Conservation (phyloP, 2,329 filamentous ascomycete genomes). For the Sclerotinia minor region DNA sequence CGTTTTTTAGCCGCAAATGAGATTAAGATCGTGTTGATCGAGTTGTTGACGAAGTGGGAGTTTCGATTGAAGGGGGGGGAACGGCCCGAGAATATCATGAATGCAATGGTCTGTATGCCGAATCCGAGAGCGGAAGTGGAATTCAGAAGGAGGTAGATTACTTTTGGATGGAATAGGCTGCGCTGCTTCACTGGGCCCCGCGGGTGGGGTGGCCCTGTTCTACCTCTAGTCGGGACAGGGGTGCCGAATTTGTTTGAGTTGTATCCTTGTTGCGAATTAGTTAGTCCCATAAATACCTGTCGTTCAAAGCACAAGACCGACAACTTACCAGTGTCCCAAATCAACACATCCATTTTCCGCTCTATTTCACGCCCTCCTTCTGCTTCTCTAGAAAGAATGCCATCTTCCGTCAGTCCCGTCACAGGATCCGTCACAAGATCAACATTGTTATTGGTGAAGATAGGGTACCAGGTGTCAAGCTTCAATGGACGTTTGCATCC, state of each 20-base stretch:
- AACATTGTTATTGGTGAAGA: conserved; percentile 16
- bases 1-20: conserved; percentile 45
- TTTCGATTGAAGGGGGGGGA: conserved; percentile 8
- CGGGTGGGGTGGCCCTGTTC: conserved; percentile 6
- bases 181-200: conserved; percentile 6
- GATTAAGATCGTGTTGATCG: conserved; percentile 42
- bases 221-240: conserved; percentile 3
- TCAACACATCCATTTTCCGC: conserved; percentile 14
- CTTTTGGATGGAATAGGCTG: conserved; percentile 8
- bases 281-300: conserved; percentile 8
- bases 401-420: conserved; percentile 1
- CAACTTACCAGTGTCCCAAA: conserved; percentile 18
- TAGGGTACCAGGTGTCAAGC: conserved; percentile 1
- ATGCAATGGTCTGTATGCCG: neutral
- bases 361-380: conserved; percentile 5
- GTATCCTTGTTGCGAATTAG: conserved; percentile 4
- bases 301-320: neutral
- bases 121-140: conserved; percentile 5
- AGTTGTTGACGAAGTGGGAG: conserved; percentile 41
- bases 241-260: conserved; percentile 10
- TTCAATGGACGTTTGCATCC: conserved; percentile 3
- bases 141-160: conserved; percentile 12
- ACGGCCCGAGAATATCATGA: neutral
- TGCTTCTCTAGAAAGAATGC: conserved; percentile 3
- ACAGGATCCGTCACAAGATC: conserved; percentile 12